A percentile compares a stretch with the other conserved stretches of the same genome.
Conservation (phyloP, 176 grass and related monocot species). For the Lolium multiflorum region DNA sequence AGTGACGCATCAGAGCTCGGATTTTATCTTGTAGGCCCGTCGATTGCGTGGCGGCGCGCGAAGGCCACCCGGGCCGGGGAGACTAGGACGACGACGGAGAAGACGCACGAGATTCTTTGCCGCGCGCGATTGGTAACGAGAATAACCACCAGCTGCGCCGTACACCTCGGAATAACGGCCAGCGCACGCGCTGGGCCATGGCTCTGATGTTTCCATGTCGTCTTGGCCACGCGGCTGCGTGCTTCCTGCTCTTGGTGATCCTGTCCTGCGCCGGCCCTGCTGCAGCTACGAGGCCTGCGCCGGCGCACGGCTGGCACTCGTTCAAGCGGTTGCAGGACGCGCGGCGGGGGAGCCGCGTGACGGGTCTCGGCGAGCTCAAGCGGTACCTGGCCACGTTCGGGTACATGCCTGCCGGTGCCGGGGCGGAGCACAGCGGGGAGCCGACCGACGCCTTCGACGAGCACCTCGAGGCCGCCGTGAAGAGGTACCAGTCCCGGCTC, state of each 20-base stretch:
- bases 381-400: constrained; percentile 79
- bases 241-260: constrained; percentile 1
- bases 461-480: constrained; percentile 65
- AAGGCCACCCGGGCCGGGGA: background rate
- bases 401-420: constrained; percentile 49
- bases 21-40: background rate
- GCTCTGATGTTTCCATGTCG: constrained; percentile 55
- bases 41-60: constrained; percentile 43
- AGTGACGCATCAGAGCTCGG: background rate
- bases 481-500: constrained; percentile 65
- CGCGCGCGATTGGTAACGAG: constrained; percentile 43
- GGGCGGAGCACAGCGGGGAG: background rate
- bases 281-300: background rate
- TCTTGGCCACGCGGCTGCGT: background rate
- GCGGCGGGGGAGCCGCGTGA: constrained; percentile 56
- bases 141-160: constrained; percentile 40
- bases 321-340: constrained; percentile 68
- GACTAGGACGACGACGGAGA: background rate
- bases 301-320: constrained; percentile 49
- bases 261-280: background rate
- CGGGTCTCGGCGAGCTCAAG: constrained; percentile 69
- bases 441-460: constrained; percentile 74
- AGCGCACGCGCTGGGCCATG: background rate
- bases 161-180: constrained; percentile 34
- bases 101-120: constrained; percentile 39